Base-by-base conservation (phyloP, 2,329 filamentous ascomycete species). In the Sodiomyces alkalinus region DNA sequence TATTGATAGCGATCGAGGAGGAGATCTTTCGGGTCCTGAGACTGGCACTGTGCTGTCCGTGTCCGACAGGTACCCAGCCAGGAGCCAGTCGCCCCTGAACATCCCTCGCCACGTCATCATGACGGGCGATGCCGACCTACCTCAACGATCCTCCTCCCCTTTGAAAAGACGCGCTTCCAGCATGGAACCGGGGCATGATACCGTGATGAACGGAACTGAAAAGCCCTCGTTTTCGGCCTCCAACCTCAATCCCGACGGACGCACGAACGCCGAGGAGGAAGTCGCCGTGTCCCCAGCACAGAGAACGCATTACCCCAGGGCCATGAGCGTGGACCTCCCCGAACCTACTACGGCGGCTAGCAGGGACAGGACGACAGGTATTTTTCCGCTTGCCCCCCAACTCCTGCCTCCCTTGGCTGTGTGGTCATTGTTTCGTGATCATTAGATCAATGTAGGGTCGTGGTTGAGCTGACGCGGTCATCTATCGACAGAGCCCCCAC, bases 161-260 rank as follows among this genome's bases (percentile, higher is more conserved):
- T 49, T 76, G 32, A 77, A 77, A 51, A 61, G 72, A 43, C 62
- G 64, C 37, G 71, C 71, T 19, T 73, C 67, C 33, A 72, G 65
- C 44, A 70, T 73, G 66, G 65, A 71, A 29, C 58, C 58, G 27
- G 64, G 66, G 27, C 43, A 46, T 15, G 48, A 58, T 20, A 41
- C 48, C 30, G 48, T 53, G 34, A 48, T 49, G 30, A 46, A 46
- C 31, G 58, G 55, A 37, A 60, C 64, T n/a, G n/a, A n/a, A n/a
- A n/a, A n/a, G n/a, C n/a, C 37, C 52, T 62, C 27, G 60, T 62
- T 34, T 61, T 63, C 58, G 42, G 49, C 28, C 40, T 46, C n/a
- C n/a, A n/a, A n/a, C n/a, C n/a, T n/a, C n/a, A n/a, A n/a, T 5
- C 12, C 16, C 20, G 20, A 29, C 11, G 23, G 7, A 4, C 10